Percentiles rank a stretch among this genome's conserved stretches.
These are phyloP conservation scores for Aspergillus ibericus DNA, from an alignment of 2,329 filamentous ascomycete genomes.

Conservation along the genomic window DNA sequence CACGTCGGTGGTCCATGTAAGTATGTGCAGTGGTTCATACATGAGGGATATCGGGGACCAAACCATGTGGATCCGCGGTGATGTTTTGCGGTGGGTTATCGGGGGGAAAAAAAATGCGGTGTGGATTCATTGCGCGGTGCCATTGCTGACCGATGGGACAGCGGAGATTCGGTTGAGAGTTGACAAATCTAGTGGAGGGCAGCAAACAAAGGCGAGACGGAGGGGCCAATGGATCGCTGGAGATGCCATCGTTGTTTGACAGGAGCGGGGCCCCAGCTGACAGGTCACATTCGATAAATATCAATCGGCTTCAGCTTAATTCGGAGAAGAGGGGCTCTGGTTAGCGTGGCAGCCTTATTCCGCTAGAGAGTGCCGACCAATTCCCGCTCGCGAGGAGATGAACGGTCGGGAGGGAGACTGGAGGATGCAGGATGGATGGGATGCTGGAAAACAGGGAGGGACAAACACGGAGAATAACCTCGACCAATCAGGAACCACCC, in stretches of 20 bases:
- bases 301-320: background rate
- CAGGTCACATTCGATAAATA: slow-evolving; percentile 17
- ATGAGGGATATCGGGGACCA: background rate
- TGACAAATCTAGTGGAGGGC: too few species aligned
- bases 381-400: background rate
- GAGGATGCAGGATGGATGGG: background rate
- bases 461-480: slow-evolving; percentile 1
- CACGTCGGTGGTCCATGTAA: background rate
- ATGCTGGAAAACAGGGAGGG: background rate
- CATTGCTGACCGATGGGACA: too few species aligned
- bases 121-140: background rate
- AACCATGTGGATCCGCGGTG: background rate
- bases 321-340: too few species aligned
- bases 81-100: background rate
- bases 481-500: background rate
- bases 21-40: background rate
- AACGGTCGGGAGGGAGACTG: background rate
- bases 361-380: too few species aligned
- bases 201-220: background rate
- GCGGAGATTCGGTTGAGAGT: too few species aligned
- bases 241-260: slow-evolving; percentile 1
- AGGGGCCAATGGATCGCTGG: background rate
- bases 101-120: background rate
- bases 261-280: slow-evolving; percentile 6
- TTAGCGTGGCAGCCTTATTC: slow-evolving; percentile 4